Conservation (phyloP, 495 filamentous ascomycete species). For the Melanomma pulvis-pyrius region DNA sequence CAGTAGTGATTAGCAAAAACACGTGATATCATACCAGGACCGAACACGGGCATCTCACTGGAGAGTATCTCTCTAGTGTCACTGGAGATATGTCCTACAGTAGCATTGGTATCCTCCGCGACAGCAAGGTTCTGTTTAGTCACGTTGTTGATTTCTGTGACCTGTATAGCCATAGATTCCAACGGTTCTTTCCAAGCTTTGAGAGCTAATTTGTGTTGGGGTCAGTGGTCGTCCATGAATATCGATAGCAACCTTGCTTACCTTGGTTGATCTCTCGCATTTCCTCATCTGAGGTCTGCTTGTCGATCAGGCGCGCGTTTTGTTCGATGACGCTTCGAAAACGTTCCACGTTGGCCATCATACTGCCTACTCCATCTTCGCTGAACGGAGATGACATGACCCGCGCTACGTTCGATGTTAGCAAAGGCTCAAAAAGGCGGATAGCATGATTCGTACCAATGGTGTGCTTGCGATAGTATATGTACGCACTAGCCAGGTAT, state of each 20-base stretch:
- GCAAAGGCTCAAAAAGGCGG: background rate
- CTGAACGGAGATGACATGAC: background rate
- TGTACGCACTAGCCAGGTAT: background rate
- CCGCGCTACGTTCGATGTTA: background rate
- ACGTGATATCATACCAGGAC: too few relatives aligned
- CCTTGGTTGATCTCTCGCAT: background rate
- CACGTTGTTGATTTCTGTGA: background rate
- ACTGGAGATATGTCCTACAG: too few relatives aligned
- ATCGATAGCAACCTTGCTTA: background rate
- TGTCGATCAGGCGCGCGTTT: constrained; percentile 2
- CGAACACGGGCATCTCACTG: too few relatives aligned
- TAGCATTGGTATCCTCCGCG: too few relatives aligned
- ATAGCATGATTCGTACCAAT: background rate
- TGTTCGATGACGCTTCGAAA: constrained; percentile 1
- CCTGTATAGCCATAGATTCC: background rate
- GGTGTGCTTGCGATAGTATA: background rate
- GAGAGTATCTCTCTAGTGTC: too few relatives aligned
- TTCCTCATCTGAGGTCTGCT: background rate
- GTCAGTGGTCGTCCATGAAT: background rate
- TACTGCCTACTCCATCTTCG: background rate
- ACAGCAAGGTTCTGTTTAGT: too few relatives aligned
- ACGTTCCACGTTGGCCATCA: background rate
- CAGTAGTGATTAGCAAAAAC: background rate
- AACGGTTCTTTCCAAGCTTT: constrained; percentile 1
- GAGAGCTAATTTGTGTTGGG: background rate